Evolutionary conservation across 192 early-diverging fungal genomes (phyloP).

Genomic region (Podila clonocystis): DNA sequence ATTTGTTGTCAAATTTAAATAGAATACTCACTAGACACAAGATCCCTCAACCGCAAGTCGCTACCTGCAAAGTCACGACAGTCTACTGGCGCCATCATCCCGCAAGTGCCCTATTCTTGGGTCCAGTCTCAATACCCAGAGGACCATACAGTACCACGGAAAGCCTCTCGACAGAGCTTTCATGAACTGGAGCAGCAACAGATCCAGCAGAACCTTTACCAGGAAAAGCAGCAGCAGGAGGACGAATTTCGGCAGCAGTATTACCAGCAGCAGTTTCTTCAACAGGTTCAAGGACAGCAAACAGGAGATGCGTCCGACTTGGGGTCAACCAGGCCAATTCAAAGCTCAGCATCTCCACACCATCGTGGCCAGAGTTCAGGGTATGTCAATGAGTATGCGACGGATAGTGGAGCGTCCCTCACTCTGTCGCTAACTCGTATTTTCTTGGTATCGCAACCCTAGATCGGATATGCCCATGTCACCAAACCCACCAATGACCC

Average conservation of each 20-base stretch:
- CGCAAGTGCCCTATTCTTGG: slow-evolving; percentile 49
- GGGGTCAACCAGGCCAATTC: slow-evolving; percentile 15
- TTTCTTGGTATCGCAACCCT: not conserved
- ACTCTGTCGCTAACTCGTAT: not conserved
- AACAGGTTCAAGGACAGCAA: slow-evolving; percentile 20
- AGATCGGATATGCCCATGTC: slow-evolving; percentile 49
- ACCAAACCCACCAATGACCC: slow-evolving; percentile 48
- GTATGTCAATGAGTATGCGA: slow-evolving; percentile 8
- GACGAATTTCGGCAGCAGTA: slow-evolving; percentile 45
- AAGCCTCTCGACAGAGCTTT: slow-evolving; percentile 36
- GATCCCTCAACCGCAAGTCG: slow-evolving; percentile 40
- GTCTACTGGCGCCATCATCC: slow-evolving; percentile 40
- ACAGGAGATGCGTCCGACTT: slow-evolving; percentile 15
- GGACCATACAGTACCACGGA: slow-evolving; percentile 9
- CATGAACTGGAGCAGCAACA: slow-evolving; percentile 31
- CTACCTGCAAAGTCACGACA: slow-evolving; percentile 42
- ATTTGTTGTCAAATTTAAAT: not conserved
- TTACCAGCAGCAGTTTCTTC: slow-evolving; percentile 45
- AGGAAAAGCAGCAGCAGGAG: slow-evolving; percentile 44
- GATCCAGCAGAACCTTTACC: slow-evolving; percentile 26
- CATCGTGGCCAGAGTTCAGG: slow-evolving; percentile 37
- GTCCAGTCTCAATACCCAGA: slow-evolving; percentile 35
- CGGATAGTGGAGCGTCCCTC: not conserved
- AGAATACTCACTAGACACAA: slow-evolving; percentile 18
- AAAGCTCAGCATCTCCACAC: slow-evolving; percentile 38